phyloP scores from a whole-genome alignment of 2,329 filamentous ascomycete genomes.

The Xylariaceae sp. region DNA sequence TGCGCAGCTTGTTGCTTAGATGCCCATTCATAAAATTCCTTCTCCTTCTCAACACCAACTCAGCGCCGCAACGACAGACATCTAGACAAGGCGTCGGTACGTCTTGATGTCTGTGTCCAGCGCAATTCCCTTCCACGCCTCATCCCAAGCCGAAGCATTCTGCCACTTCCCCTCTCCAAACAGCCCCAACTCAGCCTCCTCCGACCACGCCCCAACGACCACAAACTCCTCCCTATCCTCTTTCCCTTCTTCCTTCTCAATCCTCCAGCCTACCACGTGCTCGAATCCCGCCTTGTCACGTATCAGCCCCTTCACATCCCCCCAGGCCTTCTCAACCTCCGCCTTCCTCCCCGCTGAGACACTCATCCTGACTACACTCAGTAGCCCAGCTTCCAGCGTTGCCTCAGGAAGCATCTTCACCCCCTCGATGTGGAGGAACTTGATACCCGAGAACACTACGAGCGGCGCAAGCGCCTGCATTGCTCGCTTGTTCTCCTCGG shows the following conservation, averaged over 20 bases:
- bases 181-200: constrained; percentile 5
- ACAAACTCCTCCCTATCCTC: constrained; percentile 27
- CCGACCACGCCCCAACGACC: constrained; percentile 25
- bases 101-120: constrained; percentile 16
- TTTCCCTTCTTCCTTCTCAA: constrained; percentile 29
- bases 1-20: too few species aligned
- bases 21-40: not conserved
- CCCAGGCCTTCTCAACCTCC: constrained; percentile 22
- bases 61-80: not conserved
- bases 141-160: constrained; percentile 5
- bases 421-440: constrained; percentile 22
- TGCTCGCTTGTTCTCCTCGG: constrained; percentile 19
- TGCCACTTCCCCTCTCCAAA: constrained; percentile 10
- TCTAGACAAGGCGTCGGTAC: constrained; percentile 21
- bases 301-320: constrained; percentile 6
- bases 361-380: constrained; percentile 25
- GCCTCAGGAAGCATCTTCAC: constrained; percentile 14
- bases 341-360: constrained; percentile 10
- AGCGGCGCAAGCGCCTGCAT: constrained; percentile 10
- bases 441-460: not conserved
- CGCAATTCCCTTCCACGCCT: constrained; percentile 13
- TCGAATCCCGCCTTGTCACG: constrained; percentile 8
- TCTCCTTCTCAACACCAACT: not conserved
- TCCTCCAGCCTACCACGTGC: constrained; percentile 28
- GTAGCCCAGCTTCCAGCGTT: constrained; percentile 11